phyloP scores from a whole-genome alignment of 106 monocot species.

The Vanilla planifolia region DNA sequence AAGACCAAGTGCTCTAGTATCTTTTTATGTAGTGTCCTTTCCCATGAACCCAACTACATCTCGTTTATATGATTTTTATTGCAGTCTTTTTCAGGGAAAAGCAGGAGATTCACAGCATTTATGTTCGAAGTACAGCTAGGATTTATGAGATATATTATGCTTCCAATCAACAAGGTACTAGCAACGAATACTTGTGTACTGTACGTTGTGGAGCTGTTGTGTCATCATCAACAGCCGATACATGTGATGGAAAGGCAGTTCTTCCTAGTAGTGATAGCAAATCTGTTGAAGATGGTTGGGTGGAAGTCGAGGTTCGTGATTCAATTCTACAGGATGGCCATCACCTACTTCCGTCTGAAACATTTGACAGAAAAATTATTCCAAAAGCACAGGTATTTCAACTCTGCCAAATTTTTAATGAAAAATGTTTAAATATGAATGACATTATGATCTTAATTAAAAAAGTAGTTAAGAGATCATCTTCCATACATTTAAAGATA shows the following conservation, averaged over 20 bases:
- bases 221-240: conserved; percentile 8
- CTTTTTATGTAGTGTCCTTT: neutral
- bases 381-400: conserved; percentile 37
- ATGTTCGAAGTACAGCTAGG: conserved; percentile 65
- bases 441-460: too few relatives aligned
- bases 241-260: conserved; percentile 12
- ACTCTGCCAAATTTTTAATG: too few relatives aligned
- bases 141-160: conserved; percentile 78
- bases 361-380: conserved; percentile 6
- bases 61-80: conserved; percentile 6
- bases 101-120: conserved; percentile 65
- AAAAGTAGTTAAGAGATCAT: too few relatives aligned
- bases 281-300: conserved; percentile 76
- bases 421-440: too few relatives aligned
- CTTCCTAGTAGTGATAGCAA: conserved; percentile 20
- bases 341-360: conserved; percentile 4
- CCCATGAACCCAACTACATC: neutral
- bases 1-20: too few relatives aligned
- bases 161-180: conserved; percentile 20
- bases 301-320: conserved; percentile 56
- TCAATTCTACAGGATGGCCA: conserved; percentile 15
- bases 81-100: conserved; percentile 71
- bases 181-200: conserved; percentile 76
- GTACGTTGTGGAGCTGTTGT: conserved; percentile 62
- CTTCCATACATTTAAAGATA: too few relatives aligned